Percentiles rank a stretch among this genome's conserved stretches.
These are phyloP conservation scores for Jacaranda mimosifolia DNA, from an alignment of 257 asterid genomes.

Conservation along the genomic window DNA sequence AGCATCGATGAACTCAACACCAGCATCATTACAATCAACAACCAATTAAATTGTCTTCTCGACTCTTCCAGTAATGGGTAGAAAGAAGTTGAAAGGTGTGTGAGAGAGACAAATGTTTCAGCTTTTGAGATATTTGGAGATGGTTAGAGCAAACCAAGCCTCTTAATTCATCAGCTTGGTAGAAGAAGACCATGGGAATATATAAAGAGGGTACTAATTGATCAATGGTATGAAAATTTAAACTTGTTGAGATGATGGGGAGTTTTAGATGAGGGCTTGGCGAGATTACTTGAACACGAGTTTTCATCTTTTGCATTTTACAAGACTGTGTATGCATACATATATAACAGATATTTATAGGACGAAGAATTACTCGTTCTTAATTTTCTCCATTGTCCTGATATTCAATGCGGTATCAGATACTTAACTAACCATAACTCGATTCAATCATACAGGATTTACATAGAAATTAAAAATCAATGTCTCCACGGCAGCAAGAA, in stretches of 20 bases:
- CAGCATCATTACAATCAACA: slow-evolving; percentile 45
- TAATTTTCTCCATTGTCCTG: too few species aligned
- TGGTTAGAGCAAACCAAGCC: too few species aligned
- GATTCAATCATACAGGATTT: too few species aligned
- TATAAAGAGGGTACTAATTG: slow-evolving; percentile 44
- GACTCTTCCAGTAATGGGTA: slow-evolving; percentile 53
- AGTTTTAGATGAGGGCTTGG: slow-evolving; percentile 57
- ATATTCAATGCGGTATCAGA: too few species aligned
- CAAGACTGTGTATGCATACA: background rate
- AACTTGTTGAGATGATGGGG: slow-evolving; percentile 40
- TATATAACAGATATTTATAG: too few species aligned
- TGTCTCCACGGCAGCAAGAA: too few species aligned
- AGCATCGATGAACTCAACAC: slow-evolving; percentile 40
- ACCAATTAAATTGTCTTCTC: background rate
- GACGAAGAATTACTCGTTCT: too few species aligned
- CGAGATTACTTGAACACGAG: slow-evolving; percentile 17
- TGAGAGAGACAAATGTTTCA: slow-evolving; percentile 44
- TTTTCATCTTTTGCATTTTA: background rate
- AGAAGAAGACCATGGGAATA: slow-evolving; percentile 50
- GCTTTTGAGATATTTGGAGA: background rate
- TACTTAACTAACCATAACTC: too few species aligned
- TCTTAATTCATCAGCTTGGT: slow-evolving; percentile 14
- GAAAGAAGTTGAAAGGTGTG: slow-evolving; percentile 33
- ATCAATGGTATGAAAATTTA: slow-evolving; percentile 46
- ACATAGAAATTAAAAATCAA: too few species aligned